Conservation (phyloP, 2,329 filamentous ascomycete species). For the Ceratocystis cacaofunesta region DNA sequence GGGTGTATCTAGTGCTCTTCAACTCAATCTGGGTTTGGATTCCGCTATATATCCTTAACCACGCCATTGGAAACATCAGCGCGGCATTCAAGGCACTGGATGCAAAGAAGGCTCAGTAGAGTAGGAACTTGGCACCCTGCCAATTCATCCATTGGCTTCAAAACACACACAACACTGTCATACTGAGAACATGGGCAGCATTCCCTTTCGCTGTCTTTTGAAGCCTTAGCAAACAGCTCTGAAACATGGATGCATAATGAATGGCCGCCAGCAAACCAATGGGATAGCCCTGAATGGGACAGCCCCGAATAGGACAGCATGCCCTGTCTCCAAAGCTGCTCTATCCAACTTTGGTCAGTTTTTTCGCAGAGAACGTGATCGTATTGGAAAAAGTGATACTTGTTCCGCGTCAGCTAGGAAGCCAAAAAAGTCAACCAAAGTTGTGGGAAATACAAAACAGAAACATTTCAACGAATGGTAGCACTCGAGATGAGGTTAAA, state of each 20-base stretch:
- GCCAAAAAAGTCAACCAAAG: neutral
- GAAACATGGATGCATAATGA: neutral
- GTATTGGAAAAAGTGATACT: neutral
- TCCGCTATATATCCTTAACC: constrained; percentile 43
- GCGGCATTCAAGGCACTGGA: constrained; percentile 33
- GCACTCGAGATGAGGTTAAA: neutral
- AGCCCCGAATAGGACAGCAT: neutral
- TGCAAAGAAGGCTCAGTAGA: constrained; percentile 19
- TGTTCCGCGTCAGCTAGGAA: neutral
- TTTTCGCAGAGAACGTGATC: neutral
- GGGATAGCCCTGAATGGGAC: neutral
- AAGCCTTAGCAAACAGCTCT: neutral
- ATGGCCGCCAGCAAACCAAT: neutral
- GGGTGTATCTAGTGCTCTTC: constrained; percentile 55
- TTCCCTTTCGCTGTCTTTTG: neutral
- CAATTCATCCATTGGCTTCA: constrained; percentile 17
- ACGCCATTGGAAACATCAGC: constrained; percentile 39
- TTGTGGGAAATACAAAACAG: neutral
- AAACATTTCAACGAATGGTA: neutral
- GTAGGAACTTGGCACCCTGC: neutral
- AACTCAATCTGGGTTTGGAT: constrained; percentile 54
- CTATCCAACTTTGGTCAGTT: neutral
- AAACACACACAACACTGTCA: constrained; percentile 18
- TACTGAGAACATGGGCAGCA: neutral
- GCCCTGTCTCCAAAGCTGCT: neutral